These are phyloP conservation scores for Fistulifera solaris DNA, from an alignment of 108 stramenopile genomes.

Conservation along the genomic window DNA sequence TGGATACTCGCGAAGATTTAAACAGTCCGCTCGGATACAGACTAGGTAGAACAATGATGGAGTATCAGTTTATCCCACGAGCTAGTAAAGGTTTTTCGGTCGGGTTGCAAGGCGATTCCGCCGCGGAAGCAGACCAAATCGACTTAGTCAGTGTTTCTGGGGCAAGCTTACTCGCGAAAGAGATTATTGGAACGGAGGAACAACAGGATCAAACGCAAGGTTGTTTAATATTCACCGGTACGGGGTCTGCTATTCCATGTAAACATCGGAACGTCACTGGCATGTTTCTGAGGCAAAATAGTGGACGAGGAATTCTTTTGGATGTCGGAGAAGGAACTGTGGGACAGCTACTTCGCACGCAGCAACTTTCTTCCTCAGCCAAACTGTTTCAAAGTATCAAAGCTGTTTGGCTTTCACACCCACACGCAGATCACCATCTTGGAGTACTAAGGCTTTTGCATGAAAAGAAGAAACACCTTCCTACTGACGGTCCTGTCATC, in stretches of 20 bases:
- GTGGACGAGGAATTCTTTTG: conserved; percentile 64
- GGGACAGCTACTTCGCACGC: conserved; percentile 81
- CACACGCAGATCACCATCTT: conserved; percentile 97
- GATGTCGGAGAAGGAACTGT: conserved; percentile 95
- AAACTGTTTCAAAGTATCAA: conserved; percentile 11
- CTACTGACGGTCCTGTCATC: conserved; percentile 44
- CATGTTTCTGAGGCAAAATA: conserved; percentile 56
- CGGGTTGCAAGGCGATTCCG: too few species aligned
- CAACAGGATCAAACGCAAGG: conserved; percentile 9
- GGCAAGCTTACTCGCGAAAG: neutral
- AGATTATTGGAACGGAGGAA: neutral
- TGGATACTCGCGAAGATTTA: neutral
- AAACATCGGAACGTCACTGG: conserved; percentile 96
- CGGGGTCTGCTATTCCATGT: conserved; percentile 93
- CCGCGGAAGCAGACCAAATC: too few species aligned
- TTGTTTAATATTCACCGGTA: conserved; percentile 89
- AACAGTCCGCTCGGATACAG: neutral
- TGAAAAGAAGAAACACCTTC: conserved; percentile 25
- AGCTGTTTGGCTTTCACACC: conserved; percentile 94
- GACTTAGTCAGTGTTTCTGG: conserved; percentile 1
- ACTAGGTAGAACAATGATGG: neutral
- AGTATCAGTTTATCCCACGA: conserved; percentile 4
- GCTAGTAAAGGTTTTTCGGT: conserved; percentile 1
- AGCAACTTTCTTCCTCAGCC: conserved; percentile 3
- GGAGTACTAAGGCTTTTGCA: conserved; percentile 82